These are phyloP conservation scores for Circinella minor DNA, from an alignment of 371 early-diverging fungal species.

Conservation along the genomic window DNA sequence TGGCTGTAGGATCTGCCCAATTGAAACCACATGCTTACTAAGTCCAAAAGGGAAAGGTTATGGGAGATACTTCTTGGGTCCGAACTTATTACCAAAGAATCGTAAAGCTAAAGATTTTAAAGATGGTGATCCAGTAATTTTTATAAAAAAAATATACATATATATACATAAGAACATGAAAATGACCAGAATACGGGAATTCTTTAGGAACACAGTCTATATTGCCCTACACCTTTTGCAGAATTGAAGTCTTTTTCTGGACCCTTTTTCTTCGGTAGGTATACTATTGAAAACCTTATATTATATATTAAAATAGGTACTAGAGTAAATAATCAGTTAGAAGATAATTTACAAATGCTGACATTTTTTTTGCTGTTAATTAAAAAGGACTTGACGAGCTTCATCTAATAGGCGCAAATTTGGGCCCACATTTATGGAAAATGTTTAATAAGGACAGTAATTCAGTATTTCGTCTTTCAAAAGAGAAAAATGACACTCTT, in stretches of 20 bases:
- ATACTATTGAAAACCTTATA: no score
- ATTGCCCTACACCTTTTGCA: constrained; percentile 9
- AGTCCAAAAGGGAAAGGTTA: background rate
- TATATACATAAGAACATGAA: no score
- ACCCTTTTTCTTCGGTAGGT: constrained; percentile 9
- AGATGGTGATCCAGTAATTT: background rate
- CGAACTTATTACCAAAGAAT: background rate
- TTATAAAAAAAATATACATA: background rate
- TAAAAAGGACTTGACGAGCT: constrained; percentile 5
- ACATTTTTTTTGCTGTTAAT: no score
- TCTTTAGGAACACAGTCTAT: no score
- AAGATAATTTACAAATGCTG: no score
- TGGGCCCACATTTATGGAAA: constrained; percentile 4
- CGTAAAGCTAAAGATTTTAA: background rate
- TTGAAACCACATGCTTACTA: background rate
- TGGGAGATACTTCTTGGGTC: background rate
- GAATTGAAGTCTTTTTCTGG: constrained; percentile 11
- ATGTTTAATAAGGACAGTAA: constrained; percentile 1
- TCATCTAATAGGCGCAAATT: constrained; percentile 10
- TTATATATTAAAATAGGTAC: no score
- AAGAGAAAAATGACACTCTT: background rate
- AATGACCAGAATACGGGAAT: no score
- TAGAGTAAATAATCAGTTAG: no score
- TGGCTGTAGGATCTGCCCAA: background rate
- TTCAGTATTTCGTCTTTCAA: constrained; percentile 1